Evolutionary conservation across 2,329 filamentous ascomycete species (phyloP), one percentile per base, ranked within the genome.

Genomic region (Sporothrix schenckii): DNA sequence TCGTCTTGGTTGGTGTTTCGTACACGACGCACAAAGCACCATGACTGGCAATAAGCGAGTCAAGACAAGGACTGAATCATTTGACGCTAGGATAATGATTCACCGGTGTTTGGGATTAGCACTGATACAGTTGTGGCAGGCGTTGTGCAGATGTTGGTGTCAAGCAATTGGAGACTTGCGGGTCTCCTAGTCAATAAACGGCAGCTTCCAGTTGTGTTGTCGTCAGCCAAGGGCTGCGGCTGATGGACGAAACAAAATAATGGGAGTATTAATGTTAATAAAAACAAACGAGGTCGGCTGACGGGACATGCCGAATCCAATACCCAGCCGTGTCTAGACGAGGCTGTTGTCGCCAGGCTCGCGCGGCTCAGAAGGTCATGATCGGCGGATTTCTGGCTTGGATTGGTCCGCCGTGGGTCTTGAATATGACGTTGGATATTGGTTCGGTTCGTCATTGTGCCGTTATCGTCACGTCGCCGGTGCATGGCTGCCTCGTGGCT

Each of bases 401-500:
- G n/a, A 14, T 61, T 44, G 56, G 41, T 27, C 11, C 6, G 44
- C 7, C 24, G 19, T 30, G 58, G 41, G n/a, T 30, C 21, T 30
- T 6, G 2, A 10, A 19, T 50, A 11, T 3, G 24, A 16, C 41
- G 11, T 44, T 16, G 14, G 3, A 1, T 16, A 34, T 27, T 30
- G 54, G 54, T 24, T 61, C 58, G 39, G 39, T 61, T 14, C 11
- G 61, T 24, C 16, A 41, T 34, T 41, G n/a, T 30, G 65, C 30
- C 41, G 14, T 14, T 13, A 44, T 44, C 34, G 34, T 44, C 14
- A 44, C 41, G 41, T 44, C 11, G 41, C 14, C 41, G 14, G 14
- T 44, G 41, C 41, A 44, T 44, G 41, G 50, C n/a, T 44, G 50
- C 65, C 65, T 67, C 50, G 50, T 67, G 65, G 65, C 50, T 13